These are phyloP conservation scores for Epichloe gansuensis DNA, from an alignment of 2,329 filamentous ascomycete genomes.

Conservation along the genomic window DNA sequence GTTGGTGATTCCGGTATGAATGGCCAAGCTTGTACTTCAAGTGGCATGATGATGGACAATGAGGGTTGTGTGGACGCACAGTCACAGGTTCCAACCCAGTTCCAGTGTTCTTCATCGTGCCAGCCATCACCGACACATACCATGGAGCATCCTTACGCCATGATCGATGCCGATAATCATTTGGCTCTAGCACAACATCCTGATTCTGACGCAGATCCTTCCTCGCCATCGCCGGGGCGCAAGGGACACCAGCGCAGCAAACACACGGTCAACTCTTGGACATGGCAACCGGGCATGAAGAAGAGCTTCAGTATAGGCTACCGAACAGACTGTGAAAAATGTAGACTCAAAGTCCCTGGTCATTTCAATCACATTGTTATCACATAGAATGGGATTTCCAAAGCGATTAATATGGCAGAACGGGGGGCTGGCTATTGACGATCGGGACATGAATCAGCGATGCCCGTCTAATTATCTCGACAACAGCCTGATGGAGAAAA, in stretches of 20 bases:
- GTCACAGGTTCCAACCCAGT: neutral
- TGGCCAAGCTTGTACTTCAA: slow-evolving; percentile 19
- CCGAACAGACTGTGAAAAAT: slow-evolving; percentile 66
- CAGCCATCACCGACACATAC: slow-evolving; percentile 19
- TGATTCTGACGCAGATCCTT: slow-evolving; percentile 23
- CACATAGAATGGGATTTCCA: slow-evolving; percentile 30
- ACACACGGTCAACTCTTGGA: slow-evolving; percentile 49
- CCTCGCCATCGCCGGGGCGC: slow-evolving; percentile 34
- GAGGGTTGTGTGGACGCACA: neutral
- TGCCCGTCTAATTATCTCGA: neutral
- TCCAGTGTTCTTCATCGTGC: slow-evolving; percentile 11
- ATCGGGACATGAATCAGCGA: neutral
- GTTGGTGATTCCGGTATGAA: slow-evolving; percentile 32
- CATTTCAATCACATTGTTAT: slow-evolving; percentile 72
- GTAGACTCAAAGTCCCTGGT: slow-evolving; percentile 58
- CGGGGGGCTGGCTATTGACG: neutral
- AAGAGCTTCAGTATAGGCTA: slow-evolving; percentile 68
- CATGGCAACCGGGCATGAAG: slow-evolving; percentile 50
- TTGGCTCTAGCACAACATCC: slow-evolving; percentile 10
- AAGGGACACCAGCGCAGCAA: slow-evolving; percentile 45
- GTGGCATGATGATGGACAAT: slow-evolving; percentile 18
- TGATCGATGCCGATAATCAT: slow-evolving; percentile 23
- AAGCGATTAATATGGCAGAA: neutral
- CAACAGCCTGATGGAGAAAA: neutral
- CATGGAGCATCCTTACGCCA: slow-evolving; percentile 27